Base-by-base conservation (phyloP, 1,139 yeast species). In the Protomyces arabidopsidicola region DNA sequence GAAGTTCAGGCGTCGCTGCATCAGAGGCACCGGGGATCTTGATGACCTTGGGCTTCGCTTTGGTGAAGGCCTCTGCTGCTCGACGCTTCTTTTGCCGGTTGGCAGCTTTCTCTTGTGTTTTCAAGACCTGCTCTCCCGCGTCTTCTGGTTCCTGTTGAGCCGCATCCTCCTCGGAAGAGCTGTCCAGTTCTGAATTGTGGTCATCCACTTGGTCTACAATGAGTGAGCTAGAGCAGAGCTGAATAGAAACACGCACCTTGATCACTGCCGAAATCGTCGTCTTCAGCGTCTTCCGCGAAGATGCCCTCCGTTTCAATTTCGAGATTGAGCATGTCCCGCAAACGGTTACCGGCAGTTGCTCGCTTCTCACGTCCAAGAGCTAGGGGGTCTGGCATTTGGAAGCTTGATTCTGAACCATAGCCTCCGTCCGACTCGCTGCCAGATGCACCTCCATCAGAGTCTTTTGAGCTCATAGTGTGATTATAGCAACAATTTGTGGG, bases 281-380 rank as follows among this genome's bases (percentile, higher is more conserved):
- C 97, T 61, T 87, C 87, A 42, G 83, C 98, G 65, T 88, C 90
- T 73, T 90, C 98, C 70, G 84, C 86, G 70, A 90, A 90, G 67
- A 91, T 78, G 65, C 88, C 78, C 65, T 78, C 76, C 31, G 78
- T 66, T 51, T 81, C 78, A 66, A 77, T 77, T 71, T 90, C 97
- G 51, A 88, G 81, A 67, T 85, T 87, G 27, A 93, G 78, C 69
- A 93, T 79, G 67, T 85, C 85, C 71, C 84, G 83, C 71, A 93
- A 78, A 65, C 95, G 79, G 61, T 90, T 87, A 10, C 99, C 99
- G 1, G 98, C 98, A 75, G 93, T 93, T 58, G 90, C 76, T 62
- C 99, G 84, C 68, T 90, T 81, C 65, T 84, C 69, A 20, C 72
- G 68, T 24, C 71, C 71, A 31, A 67, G 36, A 2, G 63, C 69